Evolutionary conservation across 257 asterid species (phyloP).

Genomic region (Rauvolfia tetraphylla): DNA sequence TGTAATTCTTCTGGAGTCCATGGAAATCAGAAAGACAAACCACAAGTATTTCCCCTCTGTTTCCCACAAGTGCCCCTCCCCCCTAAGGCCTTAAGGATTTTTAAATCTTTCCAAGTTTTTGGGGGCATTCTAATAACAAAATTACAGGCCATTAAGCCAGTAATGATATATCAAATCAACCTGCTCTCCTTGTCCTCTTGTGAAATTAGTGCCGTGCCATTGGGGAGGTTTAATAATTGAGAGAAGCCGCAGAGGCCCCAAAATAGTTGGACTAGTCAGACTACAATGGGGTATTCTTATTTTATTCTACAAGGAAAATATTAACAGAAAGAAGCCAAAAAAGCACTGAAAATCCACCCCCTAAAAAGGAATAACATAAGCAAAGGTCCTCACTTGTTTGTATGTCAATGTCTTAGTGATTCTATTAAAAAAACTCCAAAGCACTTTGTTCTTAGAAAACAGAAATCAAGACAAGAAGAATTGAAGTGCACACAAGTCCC

Average conservation of each 20-base stretch:
- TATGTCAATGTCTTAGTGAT: neutral
- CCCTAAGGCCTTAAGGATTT: too few species aligned
- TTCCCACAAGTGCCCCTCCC: too few species aligned
- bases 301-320: neutral
- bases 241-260: neutral
- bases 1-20: too few species aligned
- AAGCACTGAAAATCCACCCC: neutral
- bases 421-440: neutral
- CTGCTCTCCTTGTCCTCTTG: neutral
- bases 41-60: too few species aligned
- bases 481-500: neutral
- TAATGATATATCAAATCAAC: neutral
- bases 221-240: slow-evolving; percentile 8
- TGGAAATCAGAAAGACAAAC: too few species aligned
- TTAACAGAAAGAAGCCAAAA: neutral
- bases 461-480: neutral
- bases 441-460: neutral
- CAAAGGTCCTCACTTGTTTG: neutral
- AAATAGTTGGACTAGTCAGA: neutral
- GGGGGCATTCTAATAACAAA: neutral
- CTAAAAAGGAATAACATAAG: neutral
- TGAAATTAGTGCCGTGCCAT: neutral
- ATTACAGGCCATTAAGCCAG: neutral
- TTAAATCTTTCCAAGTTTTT: too few species aligned
- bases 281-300: neutral